Evolutionary conservation across 306 rosid genomes (phyloP), one percentile per base, ranked within the genome.

Genomic region (Phaseolus lunatus): DNA sequence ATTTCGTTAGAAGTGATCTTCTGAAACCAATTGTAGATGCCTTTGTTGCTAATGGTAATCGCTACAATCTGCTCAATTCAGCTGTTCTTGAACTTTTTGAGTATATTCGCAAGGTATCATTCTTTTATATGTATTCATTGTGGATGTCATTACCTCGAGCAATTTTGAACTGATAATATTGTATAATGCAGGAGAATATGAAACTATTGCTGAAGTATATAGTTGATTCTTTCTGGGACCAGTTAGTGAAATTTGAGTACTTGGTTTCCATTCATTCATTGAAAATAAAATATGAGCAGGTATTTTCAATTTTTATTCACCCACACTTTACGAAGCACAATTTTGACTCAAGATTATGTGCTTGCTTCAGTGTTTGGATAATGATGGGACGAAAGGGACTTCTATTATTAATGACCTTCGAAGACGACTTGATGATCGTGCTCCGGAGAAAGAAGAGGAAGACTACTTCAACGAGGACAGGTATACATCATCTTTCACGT

Each of bases 261-360:
- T 87, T 92, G 75, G 78, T 81, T 35, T 84, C 97, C n/a, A 81
- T 95, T 78, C 91, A 72, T n/a, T 77, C 96, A 15, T 85, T 95
- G 45, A 95, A 90, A 90, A 89, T 90, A 50, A 95, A 89, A 88
- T 91, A 95, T 73, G 98, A 95, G 86, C 98, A 95, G 98, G 98
- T 95, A 90, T 48, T 59, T 8, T 47, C 54, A 49, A 20, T 44
- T 59, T 68, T 29, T 80, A 37, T 80, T 74, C 66, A 47, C 54
- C 56, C 13, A n/a, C 8, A 39, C 67, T 70, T 73, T n/a, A 61
- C 64, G 61, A 24, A 49, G 68, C 23, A 22, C 67, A 56, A 57
- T 48, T 81, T 50, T 77, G 78, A 19, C 58, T 18, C 24, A 19
- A 80, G 63, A 74, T 82, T 67, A 65, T 27, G 54, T 62, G 61